Conservation (phyloP, 257 asterid species). For the Cordia subcordata region DNA sequence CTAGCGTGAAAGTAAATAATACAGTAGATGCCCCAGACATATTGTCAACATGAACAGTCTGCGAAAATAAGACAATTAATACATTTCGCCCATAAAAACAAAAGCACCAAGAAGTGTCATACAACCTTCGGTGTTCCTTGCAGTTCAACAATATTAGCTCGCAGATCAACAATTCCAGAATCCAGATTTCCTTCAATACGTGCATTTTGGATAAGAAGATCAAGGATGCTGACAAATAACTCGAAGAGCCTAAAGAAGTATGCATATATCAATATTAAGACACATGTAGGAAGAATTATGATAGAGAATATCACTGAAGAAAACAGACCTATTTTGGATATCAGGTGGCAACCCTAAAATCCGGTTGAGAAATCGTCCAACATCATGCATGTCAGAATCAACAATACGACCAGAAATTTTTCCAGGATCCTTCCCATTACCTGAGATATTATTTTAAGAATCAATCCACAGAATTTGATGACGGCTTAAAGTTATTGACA, state of each 20-base stretch:
- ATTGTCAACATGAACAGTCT: slow-evolving; percentile 91
- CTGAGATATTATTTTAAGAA: slow-evolving; percentile 26
- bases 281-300: slow-evolving; percentile 3
- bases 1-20: slow-evolving; percentile 79
- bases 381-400: slow-evolving; percentile 96
- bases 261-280: slow-evolving; percentile 17
- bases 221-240: slow-evolving; percentile 80
- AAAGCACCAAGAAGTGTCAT: slow-evolving; percentile 20
- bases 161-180: slow-evolving; percentile 91
- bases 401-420: slow-evolving; percentile 75
- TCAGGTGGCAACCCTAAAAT: slow-evolving; percentile 92
- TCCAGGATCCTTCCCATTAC: slow-evolving; percentile 72
- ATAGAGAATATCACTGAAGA: slow-evolving; percentile 11
- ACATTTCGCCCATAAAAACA: slow-evolving; percentile 19
- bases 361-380: slow-evolving; percentile 93
- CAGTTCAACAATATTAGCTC: slow-evolving; percentile 67
- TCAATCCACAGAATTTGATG: background rate
- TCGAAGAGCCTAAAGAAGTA: slow-evolving; percentile 79
- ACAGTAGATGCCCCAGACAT: slow-evolving; percentile 93
- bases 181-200: slow-evolving; percentile 88
- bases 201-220: slow-evolving; percentile 69
- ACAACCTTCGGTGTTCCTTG: slow-evolving; percentile 84
- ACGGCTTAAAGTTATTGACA: too few relatives aligned
- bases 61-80: slow-evolving; percentile 35
- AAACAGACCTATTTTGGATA: slow-evolving; percentile 76